These are phyloP conservation scores for Pseudogymnoascus sp. DNA, from an alignment of 2,329 filamentous ascomycete species.

Conservation along the genomic window DNA sequence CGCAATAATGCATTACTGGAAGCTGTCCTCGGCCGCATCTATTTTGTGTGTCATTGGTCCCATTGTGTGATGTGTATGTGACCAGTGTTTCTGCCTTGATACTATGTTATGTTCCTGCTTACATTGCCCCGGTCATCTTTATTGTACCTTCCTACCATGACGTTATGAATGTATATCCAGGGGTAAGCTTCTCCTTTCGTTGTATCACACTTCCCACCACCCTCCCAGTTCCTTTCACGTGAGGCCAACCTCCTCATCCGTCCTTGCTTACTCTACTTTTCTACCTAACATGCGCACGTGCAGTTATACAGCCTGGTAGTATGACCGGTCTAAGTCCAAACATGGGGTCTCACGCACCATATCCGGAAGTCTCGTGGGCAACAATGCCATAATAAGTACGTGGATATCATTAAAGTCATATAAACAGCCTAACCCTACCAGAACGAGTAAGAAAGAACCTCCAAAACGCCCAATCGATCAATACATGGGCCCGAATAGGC, in stretches of 20 bases:
- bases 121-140: not conserved
- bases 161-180: not conserved
- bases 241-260: not conserved
- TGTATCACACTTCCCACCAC: not conserved
- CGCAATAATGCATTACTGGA: slow-evolving; percentile 10
- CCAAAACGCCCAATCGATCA: slow-evolving; percentile 3
- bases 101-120: not conserved
- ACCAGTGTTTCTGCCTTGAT: slow-evolving; percentile 1
- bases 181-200: not conserved
- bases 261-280: not conserved
- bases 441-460: slow-evolving; percentile 6
- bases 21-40: slow-evolving; percentile 9
- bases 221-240: not conserved
- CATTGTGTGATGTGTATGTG: slow-evolving; percentile 5
- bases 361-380: not conserved
- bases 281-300: not conserved
- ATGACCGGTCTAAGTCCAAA: not conserved
- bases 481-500: not conserved
- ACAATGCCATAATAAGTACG: not conserved
- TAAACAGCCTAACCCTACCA: slow-evolving; percentile 1
- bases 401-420: slow-evolving; percentile 10
- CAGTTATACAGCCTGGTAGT: not conserved
- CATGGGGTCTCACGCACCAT: not conserved
- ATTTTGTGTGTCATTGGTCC: slow-evolving; percentile 2
- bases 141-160: not conserved